These are phyloP conservation scores for Colletotrichum salicis DNA, from an alignment of 2,329 filamentous ascomycete species.

Conservation along the genomic window DNA sequence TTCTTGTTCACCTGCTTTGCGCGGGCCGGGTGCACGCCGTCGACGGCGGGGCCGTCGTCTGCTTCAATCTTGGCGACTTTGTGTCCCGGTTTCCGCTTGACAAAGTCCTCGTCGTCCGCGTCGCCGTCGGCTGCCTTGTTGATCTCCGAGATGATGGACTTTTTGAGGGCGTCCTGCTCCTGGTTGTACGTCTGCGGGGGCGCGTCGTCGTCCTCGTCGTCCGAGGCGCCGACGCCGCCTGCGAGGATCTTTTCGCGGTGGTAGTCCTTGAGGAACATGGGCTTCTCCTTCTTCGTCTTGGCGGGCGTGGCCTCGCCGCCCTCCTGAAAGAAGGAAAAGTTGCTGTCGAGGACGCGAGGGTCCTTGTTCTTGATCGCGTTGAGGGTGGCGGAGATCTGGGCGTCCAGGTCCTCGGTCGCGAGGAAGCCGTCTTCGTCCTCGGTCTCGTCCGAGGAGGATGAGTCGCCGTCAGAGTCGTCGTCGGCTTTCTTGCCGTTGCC, in stretches of 20 bases:
- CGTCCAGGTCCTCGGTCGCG: constrained; percentile 85
- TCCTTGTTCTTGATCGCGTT: constrained; percentile 91
- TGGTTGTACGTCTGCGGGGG: constrained; percentile 79
- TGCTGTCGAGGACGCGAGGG: constrained; percentile 86
- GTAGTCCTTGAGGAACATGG: constrained; percentile 88
- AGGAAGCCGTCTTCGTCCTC: constrained; percentile 93
- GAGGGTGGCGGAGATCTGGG: constrained; percentile 86
- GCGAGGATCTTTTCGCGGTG: constrained; percentile 89
- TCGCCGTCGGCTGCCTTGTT: constrained; percentile 65
- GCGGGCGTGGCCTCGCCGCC: constrained; percentile 48
- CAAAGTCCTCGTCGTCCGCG: constrained; percentile 70
- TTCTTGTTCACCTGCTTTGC: constrained; percentile 55
- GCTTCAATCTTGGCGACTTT: constrained; percentile 38
- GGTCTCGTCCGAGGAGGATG: constrained; percentile 79
- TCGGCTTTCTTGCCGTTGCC: constrained; percentile 53
- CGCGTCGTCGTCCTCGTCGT: constrained; percentile 65
- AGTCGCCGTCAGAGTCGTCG: constrained; percentile 64
- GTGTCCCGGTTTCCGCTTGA: constrained; percentile 75
- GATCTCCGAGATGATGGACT: constrained; percentile 82
- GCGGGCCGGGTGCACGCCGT: constrained; percentile 68
- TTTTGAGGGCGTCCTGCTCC: constrained; percentile 87
- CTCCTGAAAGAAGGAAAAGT: constrained; percentile 77
- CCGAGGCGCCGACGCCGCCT: constrained; percentile 70
- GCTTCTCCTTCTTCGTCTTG: constrained; percentile 76
- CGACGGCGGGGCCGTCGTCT: constrained; percentile 38